Evolutionary conservation across 495 filamentous ascomycete species (phyloP).

Genomic region (Lentithecium fluviatile): DNA sequence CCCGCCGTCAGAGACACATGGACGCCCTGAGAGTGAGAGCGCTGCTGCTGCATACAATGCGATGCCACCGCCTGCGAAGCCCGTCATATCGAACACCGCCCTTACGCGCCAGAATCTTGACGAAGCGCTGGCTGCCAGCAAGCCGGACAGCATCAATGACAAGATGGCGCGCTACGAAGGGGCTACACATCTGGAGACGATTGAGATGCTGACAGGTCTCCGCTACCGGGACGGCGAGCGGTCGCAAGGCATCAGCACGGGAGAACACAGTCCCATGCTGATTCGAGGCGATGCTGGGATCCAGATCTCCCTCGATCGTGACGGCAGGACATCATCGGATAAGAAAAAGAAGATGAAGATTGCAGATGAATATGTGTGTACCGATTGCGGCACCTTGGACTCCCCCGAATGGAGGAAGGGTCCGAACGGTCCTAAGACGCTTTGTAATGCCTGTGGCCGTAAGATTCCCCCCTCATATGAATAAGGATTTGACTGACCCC

Average conservation of each 20-base stretch:
- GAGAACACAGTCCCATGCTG: constrained; percentile 71
- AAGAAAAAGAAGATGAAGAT: constrained; percentile 90
- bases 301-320: constrained; percentile 73
- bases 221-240: constrained; percentile 87
- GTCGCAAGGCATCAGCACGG: constrained; percentile 84
- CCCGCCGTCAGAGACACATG: constrained; percentile 45
- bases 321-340: constrained; percentile 59
- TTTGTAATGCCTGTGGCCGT: constrained; percentile 96
- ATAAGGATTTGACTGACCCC: constrained; percentile 5
- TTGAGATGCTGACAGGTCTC: constrained; percentile 91
- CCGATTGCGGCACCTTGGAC: constrained; percentile 80
- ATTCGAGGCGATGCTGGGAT: constrained; percentile 86
- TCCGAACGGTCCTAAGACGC: constrained; percentile 87
- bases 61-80: constrained; percentile 72
- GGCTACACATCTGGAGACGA: constrained; percentile 74
- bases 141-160: constrained; percentile 70
- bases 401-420: constrained; percentile 98
- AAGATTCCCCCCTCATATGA: constrained; percentile 39
- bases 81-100: constrained; percentile 57
- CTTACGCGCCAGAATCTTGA: constrained; percentile 78
- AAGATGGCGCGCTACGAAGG: constrained; percentile 76
- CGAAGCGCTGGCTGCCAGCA: constrained; percentile 65
- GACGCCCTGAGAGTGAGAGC: constrained; percentile 32
- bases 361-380: constrained; percentile 92
- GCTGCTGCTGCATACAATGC: constrained; percentile 40